Base-by-base conservation (phyloP, 2,329 filamentous ascomycete genomes). In the Fusarium coicis region DNA sequence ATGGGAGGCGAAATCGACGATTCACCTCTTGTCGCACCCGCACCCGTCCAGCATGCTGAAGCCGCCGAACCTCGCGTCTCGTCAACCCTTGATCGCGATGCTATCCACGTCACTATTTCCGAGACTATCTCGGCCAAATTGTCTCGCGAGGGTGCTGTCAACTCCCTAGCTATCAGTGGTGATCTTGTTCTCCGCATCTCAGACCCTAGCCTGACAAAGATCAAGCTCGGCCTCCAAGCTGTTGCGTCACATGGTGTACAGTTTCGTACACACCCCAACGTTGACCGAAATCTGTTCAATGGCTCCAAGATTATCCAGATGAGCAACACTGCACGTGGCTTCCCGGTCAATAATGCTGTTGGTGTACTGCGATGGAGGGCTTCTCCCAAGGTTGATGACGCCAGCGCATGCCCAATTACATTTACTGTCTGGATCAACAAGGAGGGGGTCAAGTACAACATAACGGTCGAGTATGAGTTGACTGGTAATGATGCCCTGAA, bases 341-440 rank as follows among this genome's bases (percentile, higher is more conserved):
- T 99, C 87, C 96, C 96, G 0, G 91, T 95, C 32, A 98, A 98
- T 84, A 97, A 97, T 81, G 91, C 93, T 21, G 96, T 98, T 64
- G 95, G 93, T 63, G 95, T 98, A 46, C 88, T 99, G 80, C 91
- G 96, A 81, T 99, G 96, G 96, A 93, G 95, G 79, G 93, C 94
- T 28, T 91, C 92, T 21, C 93, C 94, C 54, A 95, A 94, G 83
- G 87, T 89, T 5, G 95, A 97, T 75, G 94, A 97, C 76, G 84
- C 92, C 40, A 91, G 91, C 70, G 90, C 95, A 61, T 91, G 97
- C 42, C 96, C 96, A 12, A 96, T 99, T 79, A 96, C 93, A 42
- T 98, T 99, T 82, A 98, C 95, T 5, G 96, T 98, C 42, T 99
- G 96, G 96, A 94, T 97, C 68, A 98, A 97, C 84, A 95, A 95